Base-by-base conservation (phyloP, 73 alveolate species). In the Breviolum minutum region DNA sequence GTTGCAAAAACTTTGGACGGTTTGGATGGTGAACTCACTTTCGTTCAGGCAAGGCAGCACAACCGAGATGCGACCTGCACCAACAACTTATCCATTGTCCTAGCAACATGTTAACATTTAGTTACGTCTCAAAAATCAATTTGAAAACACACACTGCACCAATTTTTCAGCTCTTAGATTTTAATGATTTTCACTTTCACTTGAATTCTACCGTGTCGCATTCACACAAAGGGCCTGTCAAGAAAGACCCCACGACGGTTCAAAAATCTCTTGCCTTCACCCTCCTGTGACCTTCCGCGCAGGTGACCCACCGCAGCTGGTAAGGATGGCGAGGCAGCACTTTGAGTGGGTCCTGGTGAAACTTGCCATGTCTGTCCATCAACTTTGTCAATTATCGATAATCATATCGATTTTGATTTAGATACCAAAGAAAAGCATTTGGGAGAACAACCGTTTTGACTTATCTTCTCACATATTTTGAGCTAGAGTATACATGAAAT, bases 1-100 rank as follows among this genome's bases (percentile, higher is more conserved):
- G 96, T 92, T 77, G 98, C 98, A 92, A 62, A 92, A 92, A 29
- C 98, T 92, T 54, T 92, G 88, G 64, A 92, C 98, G 2, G 98
- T 92, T 30, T 92, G 82, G 69, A 92, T 82, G 32, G 98, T 82
- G 66, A 92, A 92, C 82, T 92, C 91, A 68, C 91, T 77, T 70
- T 92, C 98, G 82, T 77, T 77, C 81, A 77, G 22, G 90, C 98
- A 92, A 30, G 98, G 98, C 88, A 92, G 29, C 70, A 92, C 98
- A 24, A 92, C 98, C 7, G 98, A 92, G 66, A 92, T 92, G 69
- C 96, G 96, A 20, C 96, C 96, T 89, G 60, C 40, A 40, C 68
- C 54, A 13, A 9, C 11, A 40, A 9, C 70, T 16, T 20, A 40
- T 7, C 54, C 77, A 68, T 68, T 68, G n/a, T 68, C 77, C 24